A percentile compares a stretch with the other conserved stretches of the same genome.
Conservation (phyloP, 1,139 yeast species). For the Arxiozyma slooffiae region DNA sequence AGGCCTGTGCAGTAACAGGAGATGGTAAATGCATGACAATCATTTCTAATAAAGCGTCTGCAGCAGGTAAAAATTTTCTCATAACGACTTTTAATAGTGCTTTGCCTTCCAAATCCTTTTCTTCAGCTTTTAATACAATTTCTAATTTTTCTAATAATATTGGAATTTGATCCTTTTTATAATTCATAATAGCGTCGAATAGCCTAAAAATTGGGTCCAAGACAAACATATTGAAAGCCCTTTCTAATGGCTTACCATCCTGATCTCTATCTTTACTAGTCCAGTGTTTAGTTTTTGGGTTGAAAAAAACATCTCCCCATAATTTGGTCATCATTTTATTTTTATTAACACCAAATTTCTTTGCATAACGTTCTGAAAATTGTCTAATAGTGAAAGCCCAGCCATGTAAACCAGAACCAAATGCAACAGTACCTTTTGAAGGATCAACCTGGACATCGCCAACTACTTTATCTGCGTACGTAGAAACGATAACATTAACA, state of each 20-base stretch:
- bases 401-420: constrained; percentile 99
- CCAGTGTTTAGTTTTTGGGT: constrained; percentile 99
- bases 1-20: constrained; percentile 96
- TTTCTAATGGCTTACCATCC: constrained; percentile 89
- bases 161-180: constrained; percentile 94
- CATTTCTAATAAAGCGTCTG: constrained; percentile 99
- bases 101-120: constrained; percentile 96
- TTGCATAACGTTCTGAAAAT: constrained; percentile 95
- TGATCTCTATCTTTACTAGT: constrained; percentile 93
- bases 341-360: constrained; percentile 99
- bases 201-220: constrained; percentile 98
- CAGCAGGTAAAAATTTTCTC: constrained; percentile 99
- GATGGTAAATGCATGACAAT: constrained; percentile 97
- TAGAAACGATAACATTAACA: constrained; percentile 94
- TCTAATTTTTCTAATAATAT: constrained; percentile 84
- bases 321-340: constrained; percentile 96
- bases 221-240: constrained; percentile 99
- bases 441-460: constrained; percentile 99
- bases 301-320: constrained; percentile 99
- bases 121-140: constrained; percentile 81
- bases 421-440: constrained; percentile 97
- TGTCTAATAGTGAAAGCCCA: constrained; percentile 99
- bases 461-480: constrained; percentile 79
- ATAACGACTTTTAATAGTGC: constrained; percentile 95
- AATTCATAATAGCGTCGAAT: constrained; percentile 90